Base-by-base conservation (phyloP, 768 basidiomycete species). In the Trametes villosa region DNA sequence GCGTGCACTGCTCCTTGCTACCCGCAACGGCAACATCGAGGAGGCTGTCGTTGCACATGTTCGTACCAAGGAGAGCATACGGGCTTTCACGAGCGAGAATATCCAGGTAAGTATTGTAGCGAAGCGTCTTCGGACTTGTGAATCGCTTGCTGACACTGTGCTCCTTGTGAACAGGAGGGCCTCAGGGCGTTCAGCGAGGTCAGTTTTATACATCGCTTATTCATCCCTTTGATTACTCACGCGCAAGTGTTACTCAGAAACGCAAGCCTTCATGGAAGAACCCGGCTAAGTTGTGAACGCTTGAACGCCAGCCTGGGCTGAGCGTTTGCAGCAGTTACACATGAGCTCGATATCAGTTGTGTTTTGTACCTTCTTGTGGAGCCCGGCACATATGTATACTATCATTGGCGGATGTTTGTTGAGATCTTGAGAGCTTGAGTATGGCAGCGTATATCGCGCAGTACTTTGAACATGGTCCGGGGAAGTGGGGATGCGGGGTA, bases 121-220 rank as follows among this genome's bases (percentile, higher is more conserved):
- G 13, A 17, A 4, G 1, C 7, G 2, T 3, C n/a, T n/a, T n/a
- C n/a, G n/a, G n/a, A n/a, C n/a, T 27, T 13, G 7, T 9, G 9
- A 24, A 4, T 13, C 38, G 20, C 29, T 13, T 26, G n/a, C 55
- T 48, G 41, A 33, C 24, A 9, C 18, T n/a, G 29, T 24, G 27
- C 11, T 36, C 5, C 12, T 30, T 1, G 27, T 13, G 4, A 60
- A 15, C 62, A 88, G 87, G 89, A 91, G 76, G 90, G 91, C 3
- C 71, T 92, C 36, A 75, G 77, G 63, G 90, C 90, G 4, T 92
- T 91, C 69, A 66, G 75, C 13, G 84, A 87, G 81, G 88, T 88
- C 62, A 65, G 80, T 69, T 15, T 15, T 5, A 20, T 15, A 41
- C 38, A 8, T 18, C 17, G 15, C 2, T 31, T 31, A 5, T 24